Base-by-base conservation (phyloP, 192 early-diverging fungal genomes). In the Helicostylum pulchrum region DNA sequence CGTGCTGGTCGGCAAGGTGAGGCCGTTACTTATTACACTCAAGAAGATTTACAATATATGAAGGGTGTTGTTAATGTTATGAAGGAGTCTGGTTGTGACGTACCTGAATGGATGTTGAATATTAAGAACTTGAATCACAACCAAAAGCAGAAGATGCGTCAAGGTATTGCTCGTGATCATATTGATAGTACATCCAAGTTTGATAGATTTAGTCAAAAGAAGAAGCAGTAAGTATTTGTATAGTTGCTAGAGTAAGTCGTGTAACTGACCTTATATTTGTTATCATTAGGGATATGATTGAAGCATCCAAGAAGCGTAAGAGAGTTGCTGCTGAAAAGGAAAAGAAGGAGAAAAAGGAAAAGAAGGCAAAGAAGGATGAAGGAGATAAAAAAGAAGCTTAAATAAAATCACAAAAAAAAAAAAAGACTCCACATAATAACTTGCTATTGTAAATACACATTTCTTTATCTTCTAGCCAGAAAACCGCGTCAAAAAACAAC, bases 21-120 rank as follows among this genome's bases (percentile, higher is more conserved):
- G 67, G 94, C 97, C 21, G 74, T 97, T 54, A 99, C 96, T 15
- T 98, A 92, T 66, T 97, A 97, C 65, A 99, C 94, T 21, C 92
- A 94, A 61, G 88, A 94, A 19, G 95, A 98, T 71, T 86, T 86
- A 42, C 87, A 87, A 2, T 93, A 95, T 74, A 78, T 98, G 58
- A 92, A 90, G 64, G 90, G 85, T 48, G 89, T 99, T 58, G 96
- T 96, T 12, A 98, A 99, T 74, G 96, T 99, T 9, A 97, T 99
- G 95, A 82, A 85, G 44, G 88, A 92, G 55, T 92, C 90, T 39
- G 97, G 96, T 6, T 96, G 95, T 77, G 91, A 97, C 1, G 90
- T 99, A 6, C 93, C 95, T 30, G 94, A 98, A 34, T 99, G 97
- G 97, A 98, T 99, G 96, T 70, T 99, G 67, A 63, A 84, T 60